Evolutionary conservation across 1,284 basidiomycete genomes (phyloP).

Genomic region (Thecaphora thlaspeos): DNA sequence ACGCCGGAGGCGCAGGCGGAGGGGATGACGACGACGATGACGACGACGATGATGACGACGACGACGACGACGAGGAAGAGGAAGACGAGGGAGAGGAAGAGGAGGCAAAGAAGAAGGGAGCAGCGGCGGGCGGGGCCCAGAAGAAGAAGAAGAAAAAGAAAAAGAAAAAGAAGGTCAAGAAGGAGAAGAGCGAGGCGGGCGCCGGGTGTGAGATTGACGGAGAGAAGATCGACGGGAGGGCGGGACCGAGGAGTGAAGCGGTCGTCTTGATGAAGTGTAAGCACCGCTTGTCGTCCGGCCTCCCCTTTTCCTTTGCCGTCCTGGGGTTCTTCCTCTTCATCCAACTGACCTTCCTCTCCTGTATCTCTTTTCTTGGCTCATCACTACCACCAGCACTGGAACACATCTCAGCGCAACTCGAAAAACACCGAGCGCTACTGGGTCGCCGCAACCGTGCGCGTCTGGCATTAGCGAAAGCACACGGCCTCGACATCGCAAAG

Average conservation of each 20-base stretch:
- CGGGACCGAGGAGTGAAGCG: constrained; percentile 40
- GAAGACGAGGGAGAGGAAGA: constrained; percentile 15
- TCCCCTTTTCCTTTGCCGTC: no score
- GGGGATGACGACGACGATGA: constrained; percentile 5
- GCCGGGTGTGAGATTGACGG: constrained; percentile 32
- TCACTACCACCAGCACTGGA: constrained; percentile 19
- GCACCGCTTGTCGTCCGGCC: background rate
- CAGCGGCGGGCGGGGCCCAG: no score
- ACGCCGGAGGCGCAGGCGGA: no score
- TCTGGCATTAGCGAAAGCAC: constrained; percentile 16
- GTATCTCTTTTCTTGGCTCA: background rate
- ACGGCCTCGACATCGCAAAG: constrained; percentile 9
- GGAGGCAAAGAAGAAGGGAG: constrained; percentile 4
- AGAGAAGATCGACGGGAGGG: constrained; percentile 40
- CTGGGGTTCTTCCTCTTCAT: no score
- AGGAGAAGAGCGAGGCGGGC: background rate
- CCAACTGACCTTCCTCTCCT: no score
- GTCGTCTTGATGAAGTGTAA: constrained; percentile 37
- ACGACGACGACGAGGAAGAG: constrained; percentile 3
- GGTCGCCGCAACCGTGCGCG: constrained; percentile 29
- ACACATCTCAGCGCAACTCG: constrained; percentile 21
- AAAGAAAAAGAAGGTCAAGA: constrained; percentile 3
- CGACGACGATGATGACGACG: constrained; percentile 10
- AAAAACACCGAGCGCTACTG: constrained; percentile 23
- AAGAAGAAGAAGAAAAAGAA: no score